Percentiles rank a stretch among this genome's conserved stretches.
phyloP scores from a whole-genome alignment of 202 grass and related monocot genomes.

The Dendrocalamus latiflorus region DNA sequence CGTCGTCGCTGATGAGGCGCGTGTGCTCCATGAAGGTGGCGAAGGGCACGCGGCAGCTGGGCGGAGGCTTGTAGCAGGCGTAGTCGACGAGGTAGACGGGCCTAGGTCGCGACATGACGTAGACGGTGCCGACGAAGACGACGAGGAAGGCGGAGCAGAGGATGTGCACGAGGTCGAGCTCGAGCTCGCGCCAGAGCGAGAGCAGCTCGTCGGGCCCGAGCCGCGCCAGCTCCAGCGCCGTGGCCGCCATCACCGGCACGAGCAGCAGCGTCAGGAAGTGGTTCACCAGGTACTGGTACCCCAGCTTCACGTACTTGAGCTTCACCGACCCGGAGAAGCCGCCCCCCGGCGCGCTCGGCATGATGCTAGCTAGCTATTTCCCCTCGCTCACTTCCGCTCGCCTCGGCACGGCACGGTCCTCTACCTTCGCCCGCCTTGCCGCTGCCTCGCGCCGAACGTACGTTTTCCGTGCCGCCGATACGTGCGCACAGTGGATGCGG shows the following conservation, averaged over 20 bases:
- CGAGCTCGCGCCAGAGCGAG: conserved; percentile 48
- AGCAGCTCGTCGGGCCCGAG: conserved; percentile 56
- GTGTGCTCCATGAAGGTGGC: too few relatives aligned
- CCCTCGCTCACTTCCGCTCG: not conserved
- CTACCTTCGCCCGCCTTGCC: not conserved
- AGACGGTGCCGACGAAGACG: conserved; percentile 63
- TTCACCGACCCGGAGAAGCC: conserved; percentile 64
- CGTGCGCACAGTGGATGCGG: not conserved
- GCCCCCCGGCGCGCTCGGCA: conserved; percentile 40
- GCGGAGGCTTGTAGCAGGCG: conserved; percentile 82
- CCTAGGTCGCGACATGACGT: conserved; percentile 71
- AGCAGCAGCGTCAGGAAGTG: conserved; percentile 76
- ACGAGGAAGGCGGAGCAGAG: conserved; percentile 58
- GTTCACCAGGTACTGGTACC: conserved; percentile 97
- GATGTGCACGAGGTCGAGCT: conserved; percentile 64
- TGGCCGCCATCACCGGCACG: conserved; percentile 54
- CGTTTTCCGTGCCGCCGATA: not conserved
- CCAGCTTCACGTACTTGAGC: conserved; percentile 95
- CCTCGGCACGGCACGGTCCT: not conserved
- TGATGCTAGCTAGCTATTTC: not conserved
- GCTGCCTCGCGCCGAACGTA: not conserved
- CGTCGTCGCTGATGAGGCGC: too few relatives aligned
- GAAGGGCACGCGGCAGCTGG: too few relatives aligned
- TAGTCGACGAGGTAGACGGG: conserved; percentile 84
- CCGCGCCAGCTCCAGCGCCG: conserved; percentile 39